phyloP scores from a whole-genome alignment of 139 green algal species.

The Chlamydomonas schloesseri region DNA sequence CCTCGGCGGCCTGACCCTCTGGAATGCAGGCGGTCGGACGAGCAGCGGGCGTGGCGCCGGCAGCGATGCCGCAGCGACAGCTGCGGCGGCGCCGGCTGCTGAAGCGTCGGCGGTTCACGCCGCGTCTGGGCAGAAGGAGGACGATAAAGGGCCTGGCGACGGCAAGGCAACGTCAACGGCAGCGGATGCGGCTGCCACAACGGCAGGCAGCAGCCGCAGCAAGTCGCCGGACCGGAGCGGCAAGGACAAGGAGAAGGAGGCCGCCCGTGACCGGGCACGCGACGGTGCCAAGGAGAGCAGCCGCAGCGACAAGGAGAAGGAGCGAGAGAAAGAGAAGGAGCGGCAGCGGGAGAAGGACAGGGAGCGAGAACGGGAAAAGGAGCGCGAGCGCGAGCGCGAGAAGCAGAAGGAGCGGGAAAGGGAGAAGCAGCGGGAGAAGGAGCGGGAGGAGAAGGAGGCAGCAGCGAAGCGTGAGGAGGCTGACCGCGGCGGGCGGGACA shows the following conservation, averaged over 20 bases:
- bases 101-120: too few relatives aligned
- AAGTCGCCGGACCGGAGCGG: not conserved
- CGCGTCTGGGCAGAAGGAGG: not conserved
- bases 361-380: not conserved
- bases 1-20: too few relatives aligned
- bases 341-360: not conserved
- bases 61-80: not conserved
- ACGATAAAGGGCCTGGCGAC: not conserved
- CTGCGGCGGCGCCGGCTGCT: not conserved
- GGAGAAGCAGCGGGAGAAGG: constrained; percentile 4
- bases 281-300: too few relatives aligned
- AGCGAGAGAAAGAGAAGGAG: constrained; percentile 5
- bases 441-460: not conserved
- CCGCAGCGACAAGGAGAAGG: constrained; percentile 9
- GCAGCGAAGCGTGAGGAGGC: too few relatives aligned
- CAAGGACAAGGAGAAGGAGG: not conserved
- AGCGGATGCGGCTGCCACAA: not conserved
- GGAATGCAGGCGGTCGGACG: too few relatives aligned
- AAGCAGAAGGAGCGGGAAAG: constrained; percentile 3
- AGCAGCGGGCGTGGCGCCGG: not conserved
- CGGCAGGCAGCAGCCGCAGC: not conserved
- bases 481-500: not conserved
- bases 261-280: too few relatives aligned
- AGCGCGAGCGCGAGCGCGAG: not conserved
- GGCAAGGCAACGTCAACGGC: not conserved